Evolutionary conservation across 106 monocot species (phyloP), one percentile per base, ranked within the genome.

Genomic region (Apostasia shenzhenica): DNA sequence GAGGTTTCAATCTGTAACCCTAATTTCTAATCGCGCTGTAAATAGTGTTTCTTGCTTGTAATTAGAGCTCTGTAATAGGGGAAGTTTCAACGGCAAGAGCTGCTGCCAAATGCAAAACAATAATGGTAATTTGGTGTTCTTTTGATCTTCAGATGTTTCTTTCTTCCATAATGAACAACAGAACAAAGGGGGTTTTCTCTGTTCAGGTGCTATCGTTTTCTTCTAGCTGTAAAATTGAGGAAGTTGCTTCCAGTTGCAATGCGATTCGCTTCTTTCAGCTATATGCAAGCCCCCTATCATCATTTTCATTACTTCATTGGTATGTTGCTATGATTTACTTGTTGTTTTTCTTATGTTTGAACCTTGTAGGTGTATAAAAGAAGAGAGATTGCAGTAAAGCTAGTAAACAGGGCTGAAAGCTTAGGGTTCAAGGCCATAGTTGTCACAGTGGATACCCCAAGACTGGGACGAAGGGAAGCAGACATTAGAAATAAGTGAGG

Each of bases 1-100:
- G 82, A 86, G 93, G 93, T 94, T 0, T 66, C 61, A 37, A 49
- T 61, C 3, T 56, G n/a, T 41, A 43, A 10, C 11, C 55, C 7
- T 64, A 39, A 70, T 57, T 66, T 70, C 66, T 54, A 14, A 57
- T 67, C 26, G 26, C 26, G 26, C 26, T 8, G 14, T 9, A 1
- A 13, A 3, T 1, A 8, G 49, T 46, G 46, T 66, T 68, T 76
- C 42, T 84, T 55, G 41, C 42, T 48, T 6, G 26, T 48, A 65
- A 65, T 48, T 37, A 91, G 26, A 26, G 26, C 26, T 26, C 26
- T 26, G 26, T 26, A 26, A 26, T 26, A 26, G 91, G 91, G 46
- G 91, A 91, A 68, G 59, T 73, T 44, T 87, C 80, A 7, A 84
- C 84, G 54, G 91, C 91, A 48, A 91, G 87, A 82, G 91, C 84